Evolutionary conservation across 225 moss, liverwort and hornwort species (phyloP).

Genomic region (Rhytidiadelphus loreus): DNA sequence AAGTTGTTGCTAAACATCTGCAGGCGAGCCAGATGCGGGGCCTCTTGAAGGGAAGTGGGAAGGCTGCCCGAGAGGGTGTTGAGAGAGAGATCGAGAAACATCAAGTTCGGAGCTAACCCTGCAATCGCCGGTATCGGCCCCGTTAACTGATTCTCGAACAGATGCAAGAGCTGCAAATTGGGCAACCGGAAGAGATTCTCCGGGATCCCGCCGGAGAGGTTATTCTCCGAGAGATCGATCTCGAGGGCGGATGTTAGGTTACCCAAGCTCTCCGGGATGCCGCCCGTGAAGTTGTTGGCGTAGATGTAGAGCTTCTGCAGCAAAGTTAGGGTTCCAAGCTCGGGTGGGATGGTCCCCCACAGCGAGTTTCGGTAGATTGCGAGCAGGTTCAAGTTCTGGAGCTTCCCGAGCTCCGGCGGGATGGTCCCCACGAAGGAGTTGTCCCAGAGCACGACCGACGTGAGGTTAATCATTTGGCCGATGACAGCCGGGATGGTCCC

Average conservation of each 20-base stretch:
- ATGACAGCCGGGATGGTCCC: conserved; percentile 20
- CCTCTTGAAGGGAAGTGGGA: conserved; percentile 15
- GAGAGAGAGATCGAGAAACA: conserved; percentile 22
- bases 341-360: conserved; percentile 18
- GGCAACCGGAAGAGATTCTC: conserved; percentile 20
- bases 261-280: conserved; percentile 32
- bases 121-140: conserved; percentile 26
- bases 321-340: conserved; percentile 14
- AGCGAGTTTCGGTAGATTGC: conserved; percentile 26
- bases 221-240: conserved; percentile 49
- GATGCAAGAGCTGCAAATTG: conserved; percentile 21
- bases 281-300: conserved; percentile 16
- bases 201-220: conserved; percentile 26
- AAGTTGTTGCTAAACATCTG: conserved; percentile 38
- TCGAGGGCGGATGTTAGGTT: conserved; percentile 24
- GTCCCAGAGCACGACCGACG: conserved; percentile 28
- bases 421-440: conserved; percentile 15
- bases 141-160: conserved; percentile 31
- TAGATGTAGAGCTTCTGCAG: conserved; percentile 26
- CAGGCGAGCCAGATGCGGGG: conserved; percentile 12
- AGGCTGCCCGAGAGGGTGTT: conserved; percentile 37
- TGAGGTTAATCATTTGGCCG: conserved; percentile 22
- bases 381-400: conserved; percentile 10
- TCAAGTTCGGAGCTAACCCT: conserved; percentile 18
- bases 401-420: conserved; percentile 19